phyloP scores from a whole-genome alignment of 202 grass and related monocot species.

The Schoenoplectus triqueter region DNA sequence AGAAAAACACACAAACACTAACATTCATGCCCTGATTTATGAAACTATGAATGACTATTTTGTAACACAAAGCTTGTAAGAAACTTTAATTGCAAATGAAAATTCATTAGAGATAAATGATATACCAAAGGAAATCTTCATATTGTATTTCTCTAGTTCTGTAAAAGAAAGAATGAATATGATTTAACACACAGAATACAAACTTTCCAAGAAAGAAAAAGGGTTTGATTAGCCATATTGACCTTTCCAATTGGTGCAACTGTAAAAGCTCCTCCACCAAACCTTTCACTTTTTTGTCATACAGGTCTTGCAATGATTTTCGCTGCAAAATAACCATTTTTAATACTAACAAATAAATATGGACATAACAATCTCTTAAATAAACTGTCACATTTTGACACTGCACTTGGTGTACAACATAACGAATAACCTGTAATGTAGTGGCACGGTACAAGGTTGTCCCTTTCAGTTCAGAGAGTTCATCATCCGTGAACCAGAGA shows the following conservation, averaged over 20 bases:
- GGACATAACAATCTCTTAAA: conserved; percentile 1
- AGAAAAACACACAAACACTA: background rate
- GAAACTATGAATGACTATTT: background rate
- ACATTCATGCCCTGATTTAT: background rate
- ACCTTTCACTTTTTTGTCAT: conserved; percentile 69
- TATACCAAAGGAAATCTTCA: conserved; percentile 97
- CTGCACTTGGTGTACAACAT: background rate
- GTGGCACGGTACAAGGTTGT: conserved; percentile 80
- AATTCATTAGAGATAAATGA: conserved; percentile 32
- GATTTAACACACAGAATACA: conserved; percentile 27
- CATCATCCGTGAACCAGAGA: conserved; percentile 70
- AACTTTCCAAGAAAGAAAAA: conserved; percentile 9
- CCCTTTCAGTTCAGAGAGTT: conserved; percentile 79
- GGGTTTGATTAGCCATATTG: background rate
- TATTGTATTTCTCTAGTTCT: conserved; percentile 67
- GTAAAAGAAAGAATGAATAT: conserved; percentile 40
- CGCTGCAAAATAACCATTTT: conserved; percentile 53
- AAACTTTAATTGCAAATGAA: background rate
- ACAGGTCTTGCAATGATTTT: conserved; percentile 57
- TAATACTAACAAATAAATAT: conserved; percentile 12
- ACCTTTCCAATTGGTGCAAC: conserved; percentile 58
- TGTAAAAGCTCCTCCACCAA: conserved; percentile 72
- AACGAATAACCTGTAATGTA: conserved; percentile 52
- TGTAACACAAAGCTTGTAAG: background rate
- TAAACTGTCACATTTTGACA: background rate